A percentile compares a stretch with the other conserved stretches of the same genome.
phyloP scores from a whole-genome alignment of 129 eudicot species.

The Escallonia herrerae region DNA sequence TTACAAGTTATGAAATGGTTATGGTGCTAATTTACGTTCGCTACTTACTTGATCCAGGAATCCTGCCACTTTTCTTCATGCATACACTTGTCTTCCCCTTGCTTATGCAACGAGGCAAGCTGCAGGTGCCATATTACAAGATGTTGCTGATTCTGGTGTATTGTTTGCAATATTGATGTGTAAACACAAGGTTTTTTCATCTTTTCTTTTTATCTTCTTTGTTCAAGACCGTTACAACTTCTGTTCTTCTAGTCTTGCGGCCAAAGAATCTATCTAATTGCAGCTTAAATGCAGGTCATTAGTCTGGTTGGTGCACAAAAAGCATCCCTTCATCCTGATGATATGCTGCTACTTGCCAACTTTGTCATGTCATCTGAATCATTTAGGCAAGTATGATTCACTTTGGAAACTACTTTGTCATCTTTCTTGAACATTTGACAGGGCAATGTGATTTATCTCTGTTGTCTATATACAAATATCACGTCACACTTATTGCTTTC shows the following conservation, averaged over 20 bases:
- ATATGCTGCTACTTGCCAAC: conserved; percentile 82
- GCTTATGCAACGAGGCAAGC: conserved; percentile 90
- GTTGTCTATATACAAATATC: background rate
- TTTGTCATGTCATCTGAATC: conserved; percentile 97
- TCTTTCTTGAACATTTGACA: background rate
- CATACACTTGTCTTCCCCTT: conserved; percentile 93
- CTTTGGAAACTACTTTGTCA: background rate
- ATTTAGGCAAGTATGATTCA: conserved; percentile 52
- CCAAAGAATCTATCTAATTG: conserved; percentile 12
- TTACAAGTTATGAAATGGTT: background rate
- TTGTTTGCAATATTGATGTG: conserved; percentile 92
- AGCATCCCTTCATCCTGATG: conserved; percentile 94
- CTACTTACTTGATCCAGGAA: conserved; percentile 48
- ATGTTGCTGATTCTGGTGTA: conserved; percentile 94
- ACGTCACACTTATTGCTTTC: background rate
- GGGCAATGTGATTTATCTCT: background rate
- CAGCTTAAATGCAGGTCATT: conserved; percentile 67
- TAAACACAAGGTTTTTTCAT: conserved; percentile 63
- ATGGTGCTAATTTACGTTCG: background rate
- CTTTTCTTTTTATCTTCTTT: background rate
- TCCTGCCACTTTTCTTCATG: conserved; percentile 97
- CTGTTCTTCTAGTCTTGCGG: background rate
- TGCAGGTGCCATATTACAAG: conserved; percentile 94
- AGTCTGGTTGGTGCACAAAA: conserved; percentile 95
- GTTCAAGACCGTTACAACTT: background rate